Base-by-base conservation (phyloP, 805 yeast species). In the Candida nonsorbophila region DNA sequence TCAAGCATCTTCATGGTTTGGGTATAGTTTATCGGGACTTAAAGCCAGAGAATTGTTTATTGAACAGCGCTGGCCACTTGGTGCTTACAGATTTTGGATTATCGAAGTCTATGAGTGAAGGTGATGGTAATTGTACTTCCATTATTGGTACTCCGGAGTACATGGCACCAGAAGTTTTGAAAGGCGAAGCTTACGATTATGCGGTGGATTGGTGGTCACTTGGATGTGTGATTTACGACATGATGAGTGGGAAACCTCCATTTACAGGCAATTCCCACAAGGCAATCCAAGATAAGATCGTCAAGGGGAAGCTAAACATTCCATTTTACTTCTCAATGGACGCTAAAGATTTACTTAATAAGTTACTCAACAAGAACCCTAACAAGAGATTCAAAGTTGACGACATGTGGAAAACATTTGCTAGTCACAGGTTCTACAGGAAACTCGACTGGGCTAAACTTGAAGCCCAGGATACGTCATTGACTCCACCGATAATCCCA, bases 121-220 rank as follows among this genome's bases (percentile, higher is more conserved):
- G 38, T 14, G 35, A 38, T 13, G 46, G 38, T 6, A 30, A 37
- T 18, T 40, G 37, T 13, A 45, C 42, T 27, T 60, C 66, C 8
- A 60, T 64, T 40, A 64, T 62, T 6, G 71, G 71, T 6, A 65
- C 71, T 1, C 63, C 69, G 2, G 67, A 64, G 37, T 65, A 65
- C 40, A 65, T 65, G 71, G 71, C 71, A 1, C 71, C 71, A 1
- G 71, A 65, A 36, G 54, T 65, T n/a, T 43, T 65, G 22, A 52
- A 51, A 30, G 69, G 69, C 4, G 64, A 63, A 14, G 44, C 49
- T 4, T 64, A 65, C 34, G 66, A 54, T 28, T 65, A 57, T 38
- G 45, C 56, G 1, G 71, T 64, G 4, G 71, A 65, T 41, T 65
- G 71, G 71, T 65, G 71, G 71, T 62, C 67, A 22, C 44, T 65